Conservation (phyloP, 495 filamentous ascomycete genomes). For the Neurospora pannonica region DNA sequence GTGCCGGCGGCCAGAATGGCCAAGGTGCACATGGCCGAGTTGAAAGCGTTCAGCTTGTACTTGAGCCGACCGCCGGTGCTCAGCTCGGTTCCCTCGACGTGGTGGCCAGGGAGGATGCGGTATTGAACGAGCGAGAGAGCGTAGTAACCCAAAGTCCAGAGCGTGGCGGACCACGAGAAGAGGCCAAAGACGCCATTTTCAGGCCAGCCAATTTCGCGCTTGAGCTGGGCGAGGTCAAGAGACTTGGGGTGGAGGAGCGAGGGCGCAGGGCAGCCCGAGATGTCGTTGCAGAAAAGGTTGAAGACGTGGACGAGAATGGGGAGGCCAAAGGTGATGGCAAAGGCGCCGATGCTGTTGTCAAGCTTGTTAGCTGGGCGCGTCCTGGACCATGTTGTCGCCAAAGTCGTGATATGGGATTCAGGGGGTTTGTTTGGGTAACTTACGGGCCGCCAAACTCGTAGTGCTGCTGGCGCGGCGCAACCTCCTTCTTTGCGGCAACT, state of each 20-base stretch:
- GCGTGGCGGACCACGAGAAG: conserved; percentile 49
- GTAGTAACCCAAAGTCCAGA: conserved; percentile 70
- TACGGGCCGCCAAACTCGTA: conserved; percentile 90
- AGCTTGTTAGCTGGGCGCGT: neutral
- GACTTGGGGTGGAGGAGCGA: conserved; percentile 69
- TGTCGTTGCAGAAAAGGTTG: conserved; percentile 82
- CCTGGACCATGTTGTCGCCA: neutral
- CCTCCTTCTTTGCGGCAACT: neutral
- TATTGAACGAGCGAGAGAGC: conserved; percentile 65
- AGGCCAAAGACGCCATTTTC: conserved; percentile 54
- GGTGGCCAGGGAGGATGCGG: conserved; percentile 66
- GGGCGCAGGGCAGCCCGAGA: conserved; percentile 82
- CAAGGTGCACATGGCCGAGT: conserved; percentile 61
- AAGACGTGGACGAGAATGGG: conserved; percentile 66
- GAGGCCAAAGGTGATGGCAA: conserved; percentile 64
- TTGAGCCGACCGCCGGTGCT: conserved; percentile 63
- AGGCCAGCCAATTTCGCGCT: conserved; percentile 73
- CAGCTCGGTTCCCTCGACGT: conserved; percentile 60
- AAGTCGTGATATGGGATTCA: neutral
- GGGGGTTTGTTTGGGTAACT: conserved; percentile 28
- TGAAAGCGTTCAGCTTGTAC: conserved; percentile 91
- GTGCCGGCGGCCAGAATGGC: conserved; percentile 62
- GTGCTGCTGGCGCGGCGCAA: conserved; percentile 21
- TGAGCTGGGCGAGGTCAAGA: conserved; percentile 59
- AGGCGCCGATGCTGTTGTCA: conserved; percentile 56